Evolutionary conservation across 768 basidiomycete genomes (phyloP), one percentile per base, ranked within the genome.

Genomic region (Pisolithus orientalis): DNA sequence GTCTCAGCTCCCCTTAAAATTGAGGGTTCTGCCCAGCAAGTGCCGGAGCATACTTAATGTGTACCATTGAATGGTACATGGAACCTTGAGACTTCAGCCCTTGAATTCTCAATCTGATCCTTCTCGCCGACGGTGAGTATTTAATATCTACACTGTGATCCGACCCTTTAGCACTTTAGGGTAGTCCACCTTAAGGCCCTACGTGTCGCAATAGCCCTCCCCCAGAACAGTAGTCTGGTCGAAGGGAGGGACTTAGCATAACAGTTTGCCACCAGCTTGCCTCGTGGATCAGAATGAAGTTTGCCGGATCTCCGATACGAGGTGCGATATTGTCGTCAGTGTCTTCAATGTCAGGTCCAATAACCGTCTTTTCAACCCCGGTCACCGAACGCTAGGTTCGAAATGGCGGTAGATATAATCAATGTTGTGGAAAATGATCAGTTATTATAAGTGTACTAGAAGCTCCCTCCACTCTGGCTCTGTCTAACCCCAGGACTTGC

Each of bases 211-310:
- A 60, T 57, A 14, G 53, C 48, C 49, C 39, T 59, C 39, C 60
- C 46, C 38, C 28, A 49, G 46, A 39, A 64, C 52, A 47, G 58
- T 59, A 16, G 59, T 66, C 27, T 57, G 50, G 50, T 59, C 56
- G 37, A 65, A 65, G 43, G 61, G 45, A 21, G 82, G 83, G 82
- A 58, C 74, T 72, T 32, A 82, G 71, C 17, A 78, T 75, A 9
- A 73, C 76, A 52, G 73, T 70, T 56, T 74, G 76, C 48, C 80
- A 61, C 24, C 68, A 62, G 31, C 62, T 58, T 50, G 72, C 72
- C 38, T 73, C 76, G 57, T 81, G 82, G 49, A 85, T 67, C 50
- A 85, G 67, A 27, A 84, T 77, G 48, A 84, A 81, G 64, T 84
- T 78, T 7, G 83, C 80, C 21, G 65, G 68, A 57, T 75, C 74